phyloP scores from a whole-genome alignment of 768 basidiomycete species.

The Mrakia blollopis region DNA sequence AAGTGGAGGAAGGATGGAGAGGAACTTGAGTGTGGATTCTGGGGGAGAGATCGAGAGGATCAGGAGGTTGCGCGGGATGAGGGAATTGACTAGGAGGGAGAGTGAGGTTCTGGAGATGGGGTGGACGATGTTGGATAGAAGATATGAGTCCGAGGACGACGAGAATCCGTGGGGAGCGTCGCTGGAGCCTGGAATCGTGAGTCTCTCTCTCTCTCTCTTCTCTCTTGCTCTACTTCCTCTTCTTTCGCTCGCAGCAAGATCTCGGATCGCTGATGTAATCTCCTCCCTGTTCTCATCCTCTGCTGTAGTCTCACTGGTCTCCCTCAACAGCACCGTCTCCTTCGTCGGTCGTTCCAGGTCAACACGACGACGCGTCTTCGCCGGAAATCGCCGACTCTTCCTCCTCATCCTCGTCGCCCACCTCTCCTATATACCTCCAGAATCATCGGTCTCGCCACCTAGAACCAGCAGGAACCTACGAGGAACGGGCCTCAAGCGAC shows the following conservation, averaged over 20 bases:
- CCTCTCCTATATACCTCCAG: background rate
- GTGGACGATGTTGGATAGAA: background rate
- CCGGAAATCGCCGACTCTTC: background rate
- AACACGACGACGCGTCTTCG: background rate
- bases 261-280: background rate
- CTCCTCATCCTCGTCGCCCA: background rate
- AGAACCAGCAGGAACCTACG: background rate
- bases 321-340: background rate
- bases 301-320: constrained; percentile 1
- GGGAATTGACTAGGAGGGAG: constrained; percentile 11
- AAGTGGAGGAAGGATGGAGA: background rate
- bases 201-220: background rate
- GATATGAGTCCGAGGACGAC: background rate
- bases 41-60: background rate
- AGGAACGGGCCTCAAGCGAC: background rate
- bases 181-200: background rate
- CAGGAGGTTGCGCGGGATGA: background rate
- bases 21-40: constrained; percentile 7
- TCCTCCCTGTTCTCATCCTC: background rate
- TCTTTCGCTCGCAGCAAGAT: background rate
- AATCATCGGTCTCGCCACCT: background rate
- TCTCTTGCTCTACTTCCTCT: background rate
- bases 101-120: constrained; percentile 6
- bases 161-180: background rate
- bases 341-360: background rate